These are phyloP conservation scores for Fusarium graminum DNA, from an alignment of 2,329 filamentous ascomycete species.

Conservation along the genomic window DNA sequence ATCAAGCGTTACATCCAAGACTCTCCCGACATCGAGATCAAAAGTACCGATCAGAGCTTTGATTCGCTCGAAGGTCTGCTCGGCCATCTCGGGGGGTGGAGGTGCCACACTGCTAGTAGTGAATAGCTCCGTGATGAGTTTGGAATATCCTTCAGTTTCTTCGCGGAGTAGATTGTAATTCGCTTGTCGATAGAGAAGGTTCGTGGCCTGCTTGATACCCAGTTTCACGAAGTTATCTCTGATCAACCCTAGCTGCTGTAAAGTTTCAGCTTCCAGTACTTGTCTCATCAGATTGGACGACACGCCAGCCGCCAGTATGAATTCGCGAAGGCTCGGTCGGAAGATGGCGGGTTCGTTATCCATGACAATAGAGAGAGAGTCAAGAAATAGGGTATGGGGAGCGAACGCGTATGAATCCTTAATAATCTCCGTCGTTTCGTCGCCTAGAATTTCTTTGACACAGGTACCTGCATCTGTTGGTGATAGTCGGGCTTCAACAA, in stretches of 20 bases:
- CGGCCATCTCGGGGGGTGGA: conserved; percentile 80
- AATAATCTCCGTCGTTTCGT: conserved; percentile 64
- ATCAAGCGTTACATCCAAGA: conserved; percentile 93
- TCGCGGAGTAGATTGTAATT: conserved; percentile 97
- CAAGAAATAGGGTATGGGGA: conserved; percentile 80
- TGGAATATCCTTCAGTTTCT: conserved; percentile 96
- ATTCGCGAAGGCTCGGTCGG: conserved; percentile 69
- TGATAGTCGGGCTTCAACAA: conserved; percentile 76
- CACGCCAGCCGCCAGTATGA: conserved; percentile 80
- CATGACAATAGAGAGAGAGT: conserved; percentile 82
- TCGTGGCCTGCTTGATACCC: conserved; percentile 90
- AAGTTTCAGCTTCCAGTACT: conserved; percentile 81
- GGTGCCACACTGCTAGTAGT: conserved; percentile 82
- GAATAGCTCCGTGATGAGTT: conserved; percentile 95
- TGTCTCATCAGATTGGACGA: conserved; percentile 80
- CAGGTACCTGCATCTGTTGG: conserved; percentile 77
- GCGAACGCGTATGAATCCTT: conserved; percentile 68
- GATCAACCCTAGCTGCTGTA: conserved; percentile 83
- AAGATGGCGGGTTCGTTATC: conserved; percentile 73
- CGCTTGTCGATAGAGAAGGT: conserved; percentile 92
- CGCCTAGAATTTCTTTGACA: conserved; percentile 79
- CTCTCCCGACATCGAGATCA: conserved; percentile 94
- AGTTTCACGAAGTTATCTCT: conserved; percentile 86
- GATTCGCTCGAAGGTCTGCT: conserved; percentile 89
- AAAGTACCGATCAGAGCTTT: conserved; percentile 97